These are phyloP conservation scores for Lentinula guzmanii DNA, from an alignment of 768 basidiomycete species.

Conservation along the genomic window DNA sequence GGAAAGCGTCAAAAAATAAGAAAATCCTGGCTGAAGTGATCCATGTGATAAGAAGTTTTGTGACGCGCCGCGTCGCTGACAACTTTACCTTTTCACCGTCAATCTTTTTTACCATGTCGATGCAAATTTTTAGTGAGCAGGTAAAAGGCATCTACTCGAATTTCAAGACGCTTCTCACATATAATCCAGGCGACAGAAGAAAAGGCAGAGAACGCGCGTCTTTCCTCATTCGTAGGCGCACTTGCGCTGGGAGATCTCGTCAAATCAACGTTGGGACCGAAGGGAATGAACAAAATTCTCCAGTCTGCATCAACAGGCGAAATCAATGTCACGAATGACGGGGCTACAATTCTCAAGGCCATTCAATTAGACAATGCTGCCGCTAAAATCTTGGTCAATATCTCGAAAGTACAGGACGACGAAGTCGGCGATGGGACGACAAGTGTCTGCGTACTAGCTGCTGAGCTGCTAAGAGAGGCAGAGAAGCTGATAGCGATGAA, in stretches of 20 bases:
- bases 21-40: too few species aligned
- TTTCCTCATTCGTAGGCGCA: conserved; percentile 96
- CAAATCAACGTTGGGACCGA: conserved; percentile 96
- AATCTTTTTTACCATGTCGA: conserved; percentile 38
- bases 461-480: conserved; percentile 89
- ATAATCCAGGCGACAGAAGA: conserved; percentile 73
- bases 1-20: background rate
- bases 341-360: conserved; percentile 95
- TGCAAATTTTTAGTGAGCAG: conserved; percentile 68
- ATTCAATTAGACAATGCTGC: conserved; percentile 98
- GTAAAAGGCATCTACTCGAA: conserved; percentile 20
- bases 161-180: background rate
- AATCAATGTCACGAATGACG: conserved; percentile 97
- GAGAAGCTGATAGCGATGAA: conserved; percentile 89
- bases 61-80: too few species aligned
- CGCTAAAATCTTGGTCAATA: conserved; percentile 98
- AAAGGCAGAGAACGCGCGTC: conserved; percentile 95
- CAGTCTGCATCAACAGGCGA: conserved; percentile 87
- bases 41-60: too few species aligned
- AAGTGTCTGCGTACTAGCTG: conserved; percentile 84
- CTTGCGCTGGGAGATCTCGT: conserved; percentile 97
- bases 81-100: background rate
- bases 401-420: conserved; percentile 99
- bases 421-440: conserved; percentile 97
- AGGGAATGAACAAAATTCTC: conserved; percentile 99